A percentile compares a stretch with the other conserved stretches of the same genome.
Conservation (phyloP, 139 green algal genomes). For the Micractinium sp. region DNA sequence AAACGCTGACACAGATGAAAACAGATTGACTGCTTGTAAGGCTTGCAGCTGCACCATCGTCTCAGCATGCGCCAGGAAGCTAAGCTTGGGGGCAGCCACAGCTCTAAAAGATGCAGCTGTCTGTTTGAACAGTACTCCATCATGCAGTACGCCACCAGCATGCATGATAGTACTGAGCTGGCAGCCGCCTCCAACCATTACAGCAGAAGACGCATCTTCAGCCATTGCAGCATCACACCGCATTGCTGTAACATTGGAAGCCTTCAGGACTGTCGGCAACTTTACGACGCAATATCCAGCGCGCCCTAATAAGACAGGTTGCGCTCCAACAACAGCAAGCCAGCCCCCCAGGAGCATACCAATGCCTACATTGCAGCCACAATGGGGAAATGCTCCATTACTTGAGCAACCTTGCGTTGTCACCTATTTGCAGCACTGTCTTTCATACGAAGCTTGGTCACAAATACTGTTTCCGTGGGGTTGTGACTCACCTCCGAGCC, state of each 20-base stretch:
- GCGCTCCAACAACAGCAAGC: background rate
- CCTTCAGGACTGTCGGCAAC: background rate
- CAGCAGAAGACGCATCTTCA: background rate
- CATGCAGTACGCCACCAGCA: slow-evolving; percentile 74
- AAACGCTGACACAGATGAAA: slow-evolving; percentile 63
- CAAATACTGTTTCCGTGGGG: no score
- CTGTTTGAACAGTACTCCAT: slow-evolving; percentile 68
- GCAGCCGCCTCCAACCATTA: background rate
- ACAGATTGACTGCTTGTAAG: slow-evolving; percentile 30
- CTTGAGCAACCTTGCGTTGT: no score
- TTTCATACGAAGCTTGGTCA: no score
- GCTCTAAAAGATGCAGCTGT: slow-evolving; percentile 38
- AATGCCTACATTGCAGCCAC: background rate
- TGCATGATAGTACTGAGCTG: slow-evolving; percentile 53
- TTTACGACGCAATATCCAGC: background rate
- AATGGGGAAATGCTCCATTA: no score
- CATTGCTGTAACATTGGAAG: background rate
- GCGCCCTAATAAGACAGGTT: background rate
- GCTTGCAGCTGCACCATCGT: background rate
- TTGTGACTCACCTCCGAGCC: slow-evolving; percentile 6
- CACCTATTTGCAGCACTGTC: no score
- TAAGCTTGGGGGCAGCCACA: slow-evolving; percentile 47
- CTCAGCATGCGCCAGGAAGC: background rate
- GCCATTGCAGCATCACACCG: background rate
- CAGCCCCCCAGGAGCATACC: background rate